These are phyloP conservation scores for Drechslerella dactyloides DNA, from an alignment of 2,329 filamentous ascomycete genomes.

Conservation along the genomic window DNA sequence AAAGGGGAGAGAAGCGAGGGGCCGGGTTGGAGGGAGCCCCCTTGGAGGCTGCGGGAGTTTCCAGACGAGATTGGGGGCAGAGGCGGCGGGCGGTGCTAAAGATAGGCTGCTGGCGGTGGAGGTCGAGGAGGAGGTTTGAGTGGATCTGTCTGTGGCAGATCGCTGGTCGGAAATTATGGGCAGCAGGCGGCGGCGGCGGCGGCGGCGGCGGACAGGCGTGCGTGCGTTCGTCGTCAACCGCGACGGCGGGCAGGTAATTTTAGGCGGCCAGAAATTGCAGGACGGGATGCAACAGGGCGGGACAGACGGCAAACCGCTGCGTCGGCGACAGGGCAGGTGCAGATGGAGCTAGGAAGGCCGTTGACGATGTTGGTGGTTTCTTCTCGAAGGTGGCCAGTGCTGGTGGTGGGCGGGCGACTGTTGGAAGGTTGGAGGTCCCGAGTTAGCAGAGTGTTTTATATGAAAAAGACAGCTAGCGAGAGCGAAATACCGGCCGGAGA, in stretches of 20 bases:
- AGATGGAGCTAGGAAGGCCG: no score
- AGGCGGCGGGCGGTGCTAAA: constrained; percentile 36
- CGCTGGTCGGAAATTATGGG: constrained; percentile 49
- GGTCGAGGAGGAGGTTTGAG: no score
- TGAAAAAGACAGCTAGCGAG: neutral
- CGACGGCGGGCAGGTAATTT: neutral
- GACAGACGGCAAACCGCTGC: no score
- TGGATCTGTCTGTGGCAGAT: constrained; percentile 33
- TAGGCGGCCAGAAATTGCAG: no score
- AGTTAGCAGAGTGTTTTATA: neutral
- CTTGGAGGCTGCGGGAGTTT: constrained; percentile 30
- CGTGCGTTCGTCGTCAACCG: constrained; percentile 7
- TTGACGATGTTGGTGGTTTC: no score
- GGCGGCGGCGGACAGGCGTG: constrained; percentile 22
- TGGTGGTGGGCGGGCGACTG: no score
- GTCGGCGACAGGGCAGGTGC: no score
- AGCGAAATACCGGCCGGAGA: neutral
- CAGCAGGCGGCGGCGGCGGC: constrained; percentile 17
- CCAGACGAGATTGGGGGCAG: constrained; percentile 24
- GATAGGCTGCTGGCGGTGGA: constrained; percentile 10
- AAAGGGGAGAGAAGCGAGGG: constrained; percentile 3
- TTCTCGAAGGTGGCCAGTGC: no score
- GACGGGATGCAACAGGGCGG: no score
- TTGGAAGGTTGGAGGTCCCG: no score
- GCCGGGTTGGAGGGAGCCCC: neutral